Evolutionary conservation across 371 early-diverging fungal species (phyloP), one percentile per base, ranked within the genome.

Genomic region (Chytridiales sp.): DNA sequence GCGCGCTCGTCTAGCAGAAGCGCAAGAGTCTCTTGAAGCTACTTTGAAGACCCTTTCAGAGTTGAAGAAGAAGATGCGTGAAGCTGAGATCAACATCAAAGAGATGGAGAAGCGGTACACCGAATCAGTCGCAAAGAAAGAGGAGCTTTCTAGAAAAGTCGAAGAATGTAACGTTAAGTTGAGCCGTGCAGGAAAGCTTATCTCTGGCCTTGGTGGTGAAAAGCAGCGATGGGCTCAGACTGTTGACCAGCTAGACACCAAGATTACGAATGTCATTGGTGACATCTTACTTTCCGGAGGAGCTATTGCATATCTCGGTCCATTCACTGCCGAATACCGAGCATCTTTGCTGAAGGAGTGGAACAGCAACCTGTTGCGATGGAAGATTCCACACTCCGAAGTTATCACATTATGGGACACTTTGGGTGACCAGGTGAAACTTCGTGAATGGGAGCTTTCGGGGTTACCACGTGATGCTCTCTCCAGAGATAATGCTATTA

Each of bases 81-180:
- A 80, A 50, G 74, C 77, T 0, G 83, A 83, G 51, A 64, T 74
- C 53, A 83, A 77, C 62, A 83, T 83, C 61, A 75, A 76, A 51
- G 82, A 83, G 61, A 80, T 82, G 83, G 83, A 83, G 58, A 80
- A 81, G 49, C 49, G 74, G 39, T 83, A 75, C 69, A 62, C 75
- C 22, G 83, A 83, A 56, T 76, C 75, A 4, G 78, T 81, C 2
- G 79, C 81, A 29, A 83, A 81, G 58, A 83, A 83, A 57, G 83
- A 81, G 43, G 83, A 83, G 59, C 73, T 83, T 0, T 77, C 78
- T 3, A 57, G 79, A 32, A 83, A 83, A 55, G 83, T 81, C 1
- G 83, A 81, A 50, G 83, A 83, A 49, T 83, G 83, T 56, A 83
- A 79, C 55, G 68, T 81, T 13, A 83, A 83, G 55, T 67, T 83